These are phyloP conservation scores for Pyrenochaeta sp. DNA, from an alignment of 2,329 filamentous ascomycete species.

Conservation along the genomic window DNA sequence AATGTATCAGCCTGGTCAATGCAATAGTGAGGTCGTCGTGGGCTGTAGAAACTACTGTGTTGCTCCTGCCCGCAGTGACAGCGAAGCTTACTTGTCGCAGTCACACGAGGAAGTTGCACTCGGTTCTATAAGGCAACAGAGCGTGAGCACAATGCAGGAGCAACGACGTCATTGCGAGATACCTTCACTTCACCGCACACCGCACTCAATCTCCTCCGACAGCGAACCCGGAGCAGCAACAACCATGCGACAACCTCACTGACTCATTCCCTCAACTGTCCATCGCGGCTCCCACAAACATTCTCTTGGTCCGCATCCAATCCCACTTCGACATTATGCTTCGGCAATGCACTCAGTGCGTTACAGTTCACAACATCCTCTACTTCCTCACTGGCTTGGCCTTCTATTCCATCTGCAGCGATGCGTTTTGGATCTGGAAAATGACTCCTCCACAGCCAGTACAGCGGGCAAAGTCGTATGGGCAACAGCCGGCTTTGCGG, in stretches of 20 bases:
- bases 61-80: background rate
- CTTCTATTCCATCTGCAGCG: slow-evolving; percentile 68
- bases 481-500: background rate
- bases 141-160: background rate
- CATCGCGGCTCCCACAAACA: background rate
- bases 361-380: slow-evolving; percentile 60
- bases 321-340: slow-evolving; percentile 1
- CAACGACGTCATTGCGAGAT: background rate
- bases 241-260: background rate
- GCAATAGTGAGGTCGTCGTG: too few species aligned
- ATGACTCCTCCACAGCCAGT: background rate
- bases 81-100: background rate
- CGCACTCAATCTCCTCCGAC: background rate
- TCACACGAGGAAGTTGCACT: background rate
- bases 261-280: background rate
- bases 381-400: slow-evolving; percentile 63
- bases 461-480: background rate
- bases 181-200: background rate
- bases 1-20: too few species aligned
- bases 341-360: background rate
- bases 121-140: background rate
- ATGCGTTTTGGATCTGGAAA: slow-evolving; percentile 23
- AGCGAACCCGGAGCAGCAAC: background rate
- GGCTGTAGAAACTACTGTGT: background rate
- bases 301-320: too few species aligned